Conservation (phyloP, 2,329 filamentous ascomycete genomes). For the Clonostachys byssicola region DNA sequence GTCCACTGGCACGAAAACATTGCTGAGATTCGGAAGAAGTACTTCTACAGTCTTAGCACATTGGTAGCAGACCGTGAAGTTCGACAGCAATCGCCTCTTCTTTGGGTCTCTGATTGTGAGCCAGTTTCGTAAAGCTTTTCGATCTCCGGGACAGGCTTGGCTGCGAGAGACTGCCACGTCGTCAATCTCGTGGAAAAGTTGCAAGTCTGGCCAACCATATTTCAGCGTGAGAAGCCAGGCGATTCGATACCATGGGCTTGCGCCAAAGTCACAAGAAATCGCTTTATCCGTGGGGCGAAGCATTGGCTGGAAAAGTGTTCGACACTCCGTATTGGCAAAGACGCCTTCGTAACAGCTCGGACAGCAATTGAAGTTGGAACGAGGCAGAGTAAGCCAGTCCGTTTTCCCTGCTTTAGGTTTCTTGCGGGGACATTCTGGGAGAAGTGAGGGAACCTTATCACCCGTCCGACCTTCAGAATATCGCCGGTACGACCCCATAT, state of each 20-base stretch:
- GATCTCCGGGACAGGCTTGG: slow-evolving; percentile 53
- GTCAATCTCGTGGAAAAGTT: slow-evolving; percentile 66
- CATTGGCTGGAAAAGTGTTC: slow-evolving; percentile 56
- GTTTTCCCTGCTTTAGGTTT: slow-evolving; percentile 57
- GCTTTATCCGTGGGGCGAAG: slow-evolving; percentile 52
- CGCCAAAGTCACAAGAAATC: slow-evolving; percentile 74
- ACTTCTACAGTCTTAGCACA: slow-evolving; percentile 71
- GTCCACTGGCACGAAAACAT: slow-evolving; percentile 55
- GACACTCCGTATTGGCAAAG: slow-evolving; percentile 65
- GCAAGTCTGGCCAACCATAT: slow-evolving; percentile 60
- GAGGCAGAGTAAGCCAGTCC: slow-evolving; percentile 78
- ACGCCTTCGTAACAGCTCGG: slow-evolving; percentile 72
- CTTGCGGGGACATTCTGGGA: slow-evolving; percentile 64
- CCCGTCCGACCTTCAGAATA: slow-evolving; percentile 40
- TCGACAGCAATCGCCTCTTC: slow-evolving; percentile 57
- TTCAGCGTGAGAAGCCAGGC: slow-evolving; percentile 80
- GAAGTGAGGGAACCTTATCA: slow-evolving; percentile 35
- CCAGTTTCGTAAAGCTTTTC: slow-evolving; percentile 61
- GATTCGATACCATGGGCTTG: slow-evolving; percentile 74
- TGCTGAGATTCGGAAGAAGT: slow-evolving; percentile 68
- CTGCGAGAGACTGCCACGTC: slow-evolving; percentile 48
- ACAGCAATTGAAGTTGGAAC: slow-evolving; percentile 75
- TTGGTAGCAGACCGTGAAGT: slow-evolving; percentile 71
- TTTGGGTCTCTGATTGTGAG: slow-evolving; percentile 69
- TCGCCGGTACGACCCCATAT: slow-evolving; percentile 41